A percentile compares a stretch with the other conserved stretches of the same genome.
These are phyloP conservation scores for Adiantum capillusveneris DNA, from an alignment of 75 land plant genomes.

Conservation along the genomic window DNA sequence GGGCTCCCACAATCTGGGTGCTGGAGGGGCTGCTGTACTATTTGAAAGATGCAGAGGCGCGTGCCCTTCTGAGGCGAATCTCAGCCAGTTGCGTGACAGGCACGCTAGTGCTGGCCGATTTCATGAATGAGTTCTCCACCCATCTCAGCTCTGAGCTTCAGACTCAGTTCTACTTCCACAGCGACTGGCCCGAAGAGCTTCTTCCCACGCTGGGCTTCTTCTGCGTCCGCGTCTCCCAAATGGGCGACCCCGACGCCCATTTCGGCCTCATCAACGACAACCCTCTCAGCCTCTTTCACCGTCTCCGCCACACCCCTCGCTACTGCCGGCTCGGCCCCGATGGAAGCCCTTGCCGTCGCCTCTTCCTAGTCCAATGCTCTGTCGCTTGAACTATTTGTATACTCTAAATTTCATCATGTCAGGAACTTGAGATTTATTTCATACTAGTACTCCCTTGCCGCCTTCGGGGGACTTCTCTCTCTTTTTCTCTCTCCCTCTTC, in stretches of 20 bases:
- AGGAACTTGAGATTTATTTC: too few species aligned
- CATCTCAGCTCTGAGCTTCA: constrained; percentile 30
- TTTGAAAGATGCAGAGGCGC: constrained; percentile 51
- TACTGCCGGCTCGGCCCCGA: constrained; percentile 44
- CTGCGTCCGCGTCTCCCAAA: constrained; percentile 70
- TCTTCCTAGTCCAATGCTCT: constrained; percentile 55
- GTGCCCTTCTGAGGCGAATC: constrained; percentile 47
- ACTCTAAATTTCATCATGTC: too few species aligned
- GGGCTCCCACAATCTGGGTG: constrained; percentile 41
- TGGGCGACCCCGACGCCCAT: constrained; percentile 77
- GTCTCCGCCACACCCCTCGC: constrained; percentile 52
- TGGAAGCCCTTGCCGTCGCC: constrained; percentile 69
- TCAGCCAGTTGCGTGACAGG: constrained; percentile 34
- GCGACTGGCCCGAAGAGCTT: constrained; percentile 82
- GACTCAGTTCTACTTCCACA: constrained; percentile 58
- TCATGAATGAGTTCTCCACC: constrained; percentile 72
- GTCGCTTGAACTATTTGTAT: constrained; percentile 14
- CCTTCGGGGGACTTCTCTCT: too few species aligned
- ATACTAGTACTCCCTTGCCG: too few species aligned
- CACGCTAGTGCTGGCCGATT: constrained; percentile 66
- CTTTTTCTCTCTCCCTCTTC: too few species aligned
- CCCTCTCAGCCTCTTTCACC: constrained; percentile 62
- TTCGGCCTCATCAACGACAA: constrained; percentile 55
- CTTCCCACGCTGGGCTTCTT: constrained; percentile 60
- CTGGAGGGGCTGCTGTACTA: constrained; percentile 80